Conservation (phyloP, 2,329 filamentous ascomycete species). For the Ophiostoma himal-ulmi region DNA sequence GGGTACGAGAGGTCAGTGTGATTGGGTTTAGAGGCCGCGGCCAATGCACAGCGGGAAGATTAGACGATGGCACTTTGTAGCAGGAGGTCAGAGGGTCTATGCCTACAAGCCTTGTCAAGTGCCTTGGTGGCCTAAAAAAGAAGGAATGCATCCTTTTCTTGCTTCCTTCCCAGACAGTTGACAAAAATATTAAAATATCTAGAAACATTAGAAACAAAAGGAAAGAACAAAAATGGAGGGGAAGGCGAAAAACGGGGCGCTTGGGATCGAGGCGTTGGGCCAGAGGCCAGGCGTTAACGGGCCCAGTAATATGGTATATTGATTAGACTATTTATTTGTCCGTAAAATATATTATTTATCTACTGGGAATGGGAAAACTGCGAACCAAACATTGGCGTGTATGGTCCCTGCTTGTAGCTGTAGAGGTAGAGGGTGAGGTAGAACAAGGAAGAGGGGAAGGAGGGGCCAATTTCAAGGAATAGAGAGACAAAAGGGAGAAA, state of each 20-base stretch:
- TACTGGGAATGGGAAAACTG: neutral
- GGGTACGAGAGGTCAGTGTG: neutral
- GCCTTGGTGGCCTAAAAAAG: neutral
- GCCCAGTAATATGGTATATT: neutral
- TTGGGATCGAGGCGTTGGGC: neutral
- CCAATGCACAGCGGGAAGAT: neutral
- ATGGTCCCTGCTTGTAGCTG: neutral
- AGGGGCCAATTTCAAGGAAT: neutral
- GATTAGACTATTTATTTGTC: neutral
- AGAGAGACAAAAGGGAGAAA: conserved; percentile 2
- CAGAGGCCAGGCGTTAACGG: neutral
- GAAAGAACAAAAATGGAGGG: conserved; percentile 13
- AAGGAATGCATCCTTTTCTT: neutral
- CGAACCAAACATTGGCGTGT: neutral
- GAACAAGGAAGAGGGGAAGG: neutral
- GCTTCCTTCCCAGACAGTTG: neutral
- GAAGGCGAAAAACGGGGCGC: conserved; percentile 16
- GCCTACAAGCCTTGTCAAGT: neutral
- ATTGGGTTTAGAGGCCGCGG: neutral
- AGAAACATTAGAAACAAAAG: neutral
- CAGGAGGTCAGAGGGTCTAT: no score
- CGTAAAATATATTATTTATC: neutral
- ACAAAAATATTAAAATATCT: neutral
- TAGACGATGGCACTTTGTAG: neutral
- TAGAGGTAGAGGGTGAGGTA: neutral